Evolutionary conservation across 345 rosid genomes (phyloP), one percentile per base, ranked within the genome.

Genomic region (Salix koriyanagi): DNA sequence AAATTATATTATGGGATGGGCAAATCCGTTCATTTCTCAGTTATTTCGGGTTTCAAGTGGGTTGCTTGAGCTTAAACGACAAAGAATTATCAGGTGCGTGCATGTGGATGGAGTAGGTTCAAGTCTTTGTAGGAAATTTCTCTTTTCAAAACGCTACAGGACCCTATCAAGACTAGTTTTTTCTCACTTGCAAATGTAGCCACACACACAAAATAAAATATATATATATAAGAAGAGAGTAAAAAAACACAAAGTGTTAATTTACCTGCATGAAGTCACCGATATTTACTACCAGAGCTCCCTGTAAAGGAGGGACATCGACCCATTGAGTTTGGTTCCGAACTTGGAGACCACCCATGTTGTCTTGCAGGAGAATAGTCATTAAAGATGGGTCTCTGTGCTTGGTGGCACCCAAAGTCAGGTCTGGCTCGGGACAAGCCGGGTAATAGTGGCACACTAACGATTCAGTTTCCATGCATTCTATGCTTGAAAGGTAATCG

Each of bases 231-330:
- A 46, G 14, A 46, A 46, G 7, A 4, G 21, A 28, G 1, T 36
- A 18, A n/a, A 23, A 58, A 37, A 21, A 60, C 6, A 60, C 6
- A 13, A 16, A 6, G 19, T 23, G 15, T 48, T 25, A 25, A 25
- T 71, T 72, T 70, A 85, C 88, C 88, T 85, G 91, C 79, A 85
- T 75, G 85, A 86, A 83, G 73, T 89, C 90, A 0, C 90, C 90
- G 1, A 86, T 75, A 83, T 87, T 87, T 39, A 83, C 77, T 2
- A 83, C 82, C 6, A 89, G 79, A 61, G 88, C 88, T 13, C 84
- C 88, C 2, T 32, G 80, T 4, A 70, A 72, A 62, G 73, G 85
- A 32, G 81, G 80, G 75, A 87, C 88, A 61, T 86, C 88, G 42
- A 82, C 41, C 90, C 92, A 87, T 42, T 80, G 83, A 61, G 81